Base-by-base conservation (phyloP, 768 basidiomycete genomes). In the Gautieria morchelliformis region DNA sequence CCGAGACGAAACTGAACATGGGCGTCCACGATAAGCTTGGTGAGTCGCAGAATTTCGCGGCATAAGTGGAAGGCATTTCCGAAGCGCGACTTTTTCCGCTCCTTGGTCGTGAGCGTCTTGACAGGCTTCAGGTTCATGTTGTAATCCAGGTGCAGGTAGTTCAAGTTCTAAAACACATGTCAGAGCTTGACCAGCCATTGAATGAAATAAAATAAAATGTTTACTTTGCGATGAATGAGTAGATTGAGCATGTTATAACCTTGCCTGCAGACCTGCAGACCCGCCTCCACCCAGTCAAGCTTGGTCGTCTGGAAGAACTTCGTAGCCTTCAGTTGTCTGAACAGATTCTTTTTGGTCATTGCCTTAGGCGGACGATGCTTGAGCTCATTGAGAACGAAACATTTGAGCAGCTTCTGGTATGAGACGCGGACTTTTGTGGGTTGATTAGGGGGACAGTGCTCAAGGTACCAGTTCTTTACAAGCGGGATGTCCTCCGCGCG, bases 161-260 rank as follows among this genome's bases (percentile, higher is more conserved):
- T 93, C 72, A 90, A 68, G 67, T 93, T 93, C 89, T 90, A 65
- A 1, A 50, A 33, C 14, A 27, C 37, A 6, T 33, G 48, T 44
- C 10, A 44, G 30, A 47, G 10, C n/a, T 37, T 15, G 5, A 22
- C 19, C 39, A 40, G 22, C 35, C 27, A 49, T 33, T 42, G 27
- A 27, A 27, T 9, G 8, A 37, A 37, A 35, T 35, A 11, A 35
- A 5, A 42, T 8, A n/a, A 55, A 32, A 19, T 7, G 64, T 67
- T 46, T 59, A 85, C 87, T 82, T 99, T 99, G 70, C 96, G 93
- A 73, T 99, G 96, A 63, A 99, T 99, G 60, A 99, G 78, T 32
- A 99, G 75, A 71, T 99, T 99, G 61, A 99, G 76, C 96, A 99
- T 99, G 74, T 98, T 99, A 75, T 96, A 99, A 41, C 96, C 96